Evolutionary conservation across 306 rosid species (phyloP).

Genomic region (Trifolium dubium): DNA sequence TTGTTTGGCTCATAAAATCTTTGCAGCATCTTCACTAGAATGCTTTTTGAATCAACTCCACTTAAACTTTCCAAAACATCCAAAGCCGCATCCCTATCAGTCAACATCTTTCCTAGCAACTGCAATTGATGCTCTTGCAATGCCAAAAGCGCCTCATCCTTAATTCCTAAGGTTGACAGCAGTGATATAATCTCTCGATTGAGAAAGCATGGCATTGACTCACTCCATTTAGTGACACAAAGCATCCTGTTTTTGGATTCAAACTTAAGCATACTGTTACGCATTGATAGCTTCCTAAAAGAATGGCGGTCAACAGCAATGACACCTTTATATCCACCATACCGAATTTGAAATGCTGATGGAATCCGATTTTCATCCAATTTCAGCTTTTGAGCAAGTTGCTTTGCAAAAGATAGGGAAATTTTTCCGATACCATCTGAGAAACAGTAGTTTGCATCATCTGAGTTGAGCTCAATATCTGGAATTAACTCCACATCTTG

Average conservation of each 20-base stretch:
- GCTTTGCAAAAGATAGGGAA: slow-evolving; percentile 75
- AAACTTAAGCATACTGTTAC: slow-evolving; percentile 85
- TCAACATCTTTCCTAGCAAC: slow-evolving; percentile 71
- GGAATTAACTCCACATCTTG: slow-evolving; percentile 87
- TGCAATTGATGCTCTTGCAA: slow-evolving; percentile 75
- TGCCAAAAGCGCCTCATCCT: slow-evolving; percentile 74
- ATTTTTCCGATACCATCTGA: slow-evolving; percentile 97
- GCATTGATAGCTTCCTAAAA: slow-evolving; percentile 79
- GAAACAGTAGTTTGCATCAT: slow-evolving; percentile 80
- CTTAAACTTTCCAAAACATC: slow-evolving; percentile 66
- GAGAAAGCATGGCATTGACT: slow-evolving; percentile 87
- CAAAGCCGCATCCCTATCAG: slow-evolving; percentile 64
- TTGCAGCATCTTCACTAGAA: slow-evolving; percentile 78
- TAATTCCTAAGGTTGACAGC: slow-evolving; percentile 77
- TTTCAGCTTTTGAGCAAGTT: slow-evolving; percentile 77
- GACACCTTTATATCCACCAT: slow-evolving; percentile 96
- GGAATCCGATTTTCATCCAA: slow-evolving; percentile 60
- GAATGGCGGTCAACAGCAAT: slow-evolving; percentile 80
- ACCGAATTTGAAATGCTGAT: slow-evolving; percentile 95
- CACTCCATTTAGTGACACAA: slow-evolving; percentile 78
- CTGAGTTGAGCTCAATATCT: slow-evolving; percentile 67
- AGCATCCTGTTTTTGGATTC: slow-evolving; percentile 86
- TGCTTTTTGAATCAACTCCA: slow-evolving; percentile 64
- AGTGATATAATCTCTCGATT: slow-evolving; percentile 85
- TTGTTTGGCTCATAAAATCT: slow-evolving; percentile 76